Percentiles rank a stretch among this genome's conserved stretches.
phyloP scores from a whole-genome alignment of 257 asterid species.

The Paulownia fortunei region DNA sequence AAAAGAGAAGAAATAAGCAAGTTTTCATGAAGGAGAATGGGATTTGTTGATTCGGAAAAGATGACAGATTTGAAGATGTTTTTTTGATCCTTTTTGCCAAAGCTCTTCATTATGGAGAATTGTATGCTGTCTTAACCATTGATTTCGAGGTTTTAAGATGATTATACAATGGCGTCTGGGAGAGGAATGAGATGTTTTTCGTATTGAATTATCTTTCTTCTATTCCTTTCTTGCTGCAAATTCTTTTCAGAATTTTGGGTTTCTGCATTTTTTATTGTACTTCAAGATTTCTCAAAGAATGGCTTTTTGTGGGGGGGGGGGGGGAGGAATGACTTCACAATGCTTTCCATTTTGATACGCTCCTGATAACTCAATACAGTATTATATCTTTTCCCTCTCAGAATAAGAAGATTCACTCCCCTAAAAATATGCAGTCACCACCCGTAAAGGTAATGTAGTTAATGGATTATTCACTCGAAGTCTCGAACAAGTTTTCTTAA shows the following conservation, averaged over 20 bases:
- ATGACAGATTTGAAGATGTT: conserved; percentile 13
- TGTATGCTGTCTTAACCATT: conserved; percentile 26
- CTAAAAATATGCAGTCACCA: not conserved
- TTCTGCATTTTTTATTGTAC: conserved; percentile 25
- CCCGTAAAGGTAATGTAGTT: no score
- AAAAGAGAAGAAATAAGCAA: conserved; percentile 42
- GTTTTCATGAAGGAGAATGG: conserved; percentile 47
- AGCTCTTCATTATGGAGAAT: conserved; percentile 33
- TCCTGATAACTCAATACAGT: no score
- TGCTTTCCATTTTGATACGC: not conserved
- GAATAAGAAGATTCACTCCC: conserved; percentile 3
- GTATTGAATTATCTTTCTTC: conserved; percentile 31
- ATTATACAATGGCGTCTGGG: conserved; percentile 8
- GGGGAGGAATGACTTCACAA: not conserved
- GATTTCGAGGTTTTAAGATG: conserved; percentile 25
- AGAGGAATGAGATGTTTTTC: conserved; percentile 58
- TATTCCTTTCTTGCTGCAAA: conserved; percentile 59
- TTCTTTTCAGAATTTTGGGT: conserved; percentile 15
- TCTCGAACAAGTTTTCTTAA: no score
- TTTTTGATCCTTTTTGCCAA: conserved; percentile 24
- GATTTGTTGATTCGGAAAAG: conserved; percentile 21
- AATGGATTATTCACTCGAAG: no score
- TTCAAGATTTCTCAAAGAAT: conserved; percentile 30
- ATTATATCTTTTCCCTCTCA: no score
- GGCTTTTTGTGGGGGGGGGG: no score